A percentile compares a stretch with the other conserved stretches of the same genome.
phyloP scores from a whole-genome alignment of 257 asterid species.

The Solanum medicagineum region DNA sequence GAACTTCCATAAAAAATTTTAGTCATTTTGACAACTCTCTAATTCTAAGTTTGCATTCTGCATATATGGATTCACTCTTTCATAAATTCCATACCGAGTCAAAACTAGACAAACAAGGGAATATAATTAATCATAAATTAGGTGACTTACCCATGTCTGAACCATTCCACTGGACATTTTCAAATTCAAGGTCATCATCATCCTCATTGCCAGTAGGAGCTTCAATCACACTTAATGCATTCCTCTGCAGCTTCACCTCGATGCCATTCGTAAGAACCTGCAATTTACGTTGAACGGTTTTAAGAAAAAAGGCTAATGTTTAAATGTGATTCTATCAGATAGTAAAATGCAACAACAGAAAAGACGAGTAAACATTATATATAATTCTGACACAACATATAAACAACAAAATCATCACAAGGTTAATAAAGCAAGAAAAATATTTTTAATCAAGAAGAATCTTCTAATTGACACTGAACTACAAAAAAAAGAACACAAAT shows the following conservation, averaged over 20 bases:
- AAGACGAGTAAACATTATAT: not conserved
- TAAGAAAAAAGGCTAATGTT: not conserved
- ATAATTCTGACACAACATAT: not conserved
- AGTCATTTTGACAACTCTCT: not conserved
- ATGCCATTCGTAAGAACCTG: conserved; percentile 92
- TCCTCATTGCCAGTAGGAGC: conserved; percentile 91
- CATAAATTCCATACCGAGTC: not conserved
- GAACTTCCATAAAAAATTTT: not conserved
- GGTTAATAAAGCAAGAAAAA: not conserved
- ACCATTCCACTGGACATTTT: conserved; percentile 57
- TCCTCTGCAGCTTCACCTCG: conserved; percentile 88
- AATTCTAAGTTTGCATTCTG: not conserved
- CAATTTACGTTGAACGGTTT: not conserved
- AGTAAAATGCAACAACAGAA: not conserved
- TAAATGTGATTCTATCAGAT: not conserved
- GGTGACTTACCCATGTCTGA: conserved; percentile 39
- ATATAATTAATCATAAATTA: not conserved
- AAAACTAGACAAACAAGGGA: not conserved
- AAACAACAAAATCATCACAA: not conserved
- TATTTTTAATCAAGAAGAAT: not conserved
- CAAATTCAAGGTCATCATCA: conserved; percentile 62
- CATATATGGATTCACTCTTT: not conserved
- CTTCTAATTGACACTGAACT: not conserved
- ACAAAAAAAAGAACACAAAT: not conserved
- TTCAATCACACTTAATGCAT: conserved; percentile 84